Conservation (phyloP, 75 land plant genomes). For the Picea sitchensis region DNA sequence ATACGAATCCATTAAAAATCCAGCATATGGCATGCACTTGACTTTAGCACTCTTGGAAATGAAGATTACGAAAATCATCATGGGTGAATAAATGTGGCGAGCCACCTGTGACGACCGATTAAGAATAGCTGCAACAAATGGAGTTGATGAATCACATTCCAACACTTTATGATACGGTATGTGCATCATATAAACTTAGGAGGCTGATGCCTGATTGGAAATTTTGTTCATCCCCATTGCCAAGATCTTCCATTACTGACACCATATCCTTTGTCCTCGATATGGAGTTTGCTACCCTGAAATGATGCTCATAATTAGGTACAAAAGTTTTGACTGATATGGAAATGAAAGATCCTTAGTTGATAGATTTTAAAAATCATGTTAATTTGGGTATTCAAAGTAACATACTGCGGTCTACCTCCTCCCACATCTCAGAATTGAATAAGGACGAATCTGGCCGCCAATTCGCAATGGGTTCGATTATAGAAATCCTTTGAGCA, state of each 20-base stretch:
- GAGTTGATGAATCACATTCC: too few relatives aligned
- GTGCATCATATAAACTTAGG: too few relatives aligned
- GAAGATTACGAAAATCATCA: constrained; percentile 51
- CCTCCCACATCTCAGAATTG: constrained; percentile 20
- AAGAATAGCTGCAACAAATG: constrained; percentile 46
- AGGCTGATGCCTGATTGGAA: too few relatives aligned
- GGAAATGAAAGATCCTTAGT: too few relatives aligned
- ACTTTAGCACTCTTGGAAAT: constrained; percentile 19
- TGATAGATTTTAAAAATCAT: background rate
- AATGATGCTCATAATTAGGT: too few relatives aligned
- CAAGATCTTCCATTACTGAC: too few relatives aligned
- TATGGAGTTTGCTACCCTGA: too few relatives aligned
- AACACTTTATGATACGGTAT: too few relatives aligned
- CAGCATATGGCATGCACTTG: constrained; percentile 26
- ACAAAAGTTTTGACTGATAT: too few relatives aligned
- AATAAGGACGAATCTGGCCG: constrained; percentile 35
- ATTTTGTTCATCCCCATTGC: too few relatives aligned
- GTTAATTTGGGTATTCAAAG: too few relatives aligned
- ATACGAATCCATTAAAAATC: constrained; percentile 77
- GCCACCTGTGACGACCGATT: constrained; percentile 90
- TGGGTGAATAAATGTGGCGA: constrained; percentile 60
- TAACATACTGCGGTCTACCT: background rate
- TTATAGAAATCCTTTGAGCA: background rate
- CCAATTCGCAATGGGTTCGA: background rate
- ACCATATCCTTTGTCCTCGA: too few relatives aligned